Base-by-base conservation (phyloP, 163 green algal species). In the Coccomyxa subellipsoidea region DNA sequence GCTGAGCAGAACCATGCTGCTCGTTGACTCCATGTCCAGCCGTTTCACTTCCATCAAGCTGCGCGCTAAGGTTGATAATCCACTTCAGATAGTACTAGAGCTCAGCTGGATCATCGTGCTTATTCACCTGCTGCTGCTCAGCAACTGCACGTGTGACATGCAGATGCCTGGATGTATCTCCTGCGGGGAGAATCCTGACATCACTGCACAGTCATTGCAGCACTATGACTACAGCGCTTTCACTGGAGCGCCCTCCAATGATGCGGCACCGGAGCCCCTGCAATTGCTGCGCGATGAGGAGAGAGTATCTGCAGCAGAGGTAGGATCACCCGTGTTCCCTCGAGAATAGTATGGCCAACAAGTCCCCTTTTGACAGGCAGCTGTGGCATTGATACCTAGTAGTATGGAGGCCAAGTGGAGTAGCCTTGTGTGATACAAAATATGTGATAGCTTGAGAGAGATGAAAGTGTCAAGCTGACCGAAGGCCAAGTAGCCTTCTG, bases 161-260 rank as follows among this genome's bases (percentile, higher is more conserved):
- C 29, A 69, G 37, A 54, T 69, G 47, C 38, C 87, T 0, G 35
- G 37, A 31, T 99, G 96, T 77, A 80, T 87, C 6, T 90, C 92
- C 0, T 99, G 95, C 82, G 92, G 95, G 9, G 36, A 85, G 0
- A 21, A 59, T 0, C 88, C 91, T 23, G 39, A 54, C 38, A 90
- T 97, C 78, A 95, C 88, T 0, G 73, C 78, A 7, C 72, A 83
- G 38, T 89, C 37, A 78, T 79, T 97, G 75, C 79, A 88, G 0
- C 3, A 0, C 0, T 97, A 95, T 81, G 90, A 97, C 84, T 99
- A 99, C 82, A 81, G 82, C 7, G 83, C 82, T 0, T 97, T 97
- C 86, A 97, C 94, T 27, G 93, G 92, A 6, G 89, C 91, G 82
- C 40, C 80, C 27, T 54, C 73, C 77, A 86, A 89, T 77, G 92